phyloP scores from a whole-genome alignment of 768 basidiomycete species.

The Mycena kentingensis region DNA sequence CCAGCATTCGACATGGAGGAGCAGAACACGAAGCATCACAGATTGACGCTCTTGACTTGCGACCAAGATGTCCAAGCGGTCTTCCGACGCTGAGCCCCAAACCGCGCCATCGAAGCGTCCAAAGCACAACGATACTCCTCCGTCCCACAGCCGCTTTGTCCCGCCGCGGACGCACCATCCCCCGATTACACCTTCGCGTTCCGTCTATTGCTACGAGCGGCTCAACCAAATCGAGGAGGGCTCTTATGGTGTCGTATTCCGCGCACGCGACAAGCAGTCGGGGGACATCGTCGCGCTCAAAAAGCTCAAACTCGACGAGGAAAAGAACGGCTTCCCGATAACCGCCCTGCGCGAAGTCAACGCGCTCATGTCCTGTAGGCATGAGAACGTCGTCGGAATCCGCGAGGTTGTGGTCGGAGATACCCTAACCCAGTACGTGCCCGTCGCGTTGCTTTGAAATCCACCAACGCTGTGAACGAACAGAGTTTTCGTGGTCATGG shows the following conservation, averaged over 20 bases:
- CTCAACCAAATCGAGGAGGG: slow-evolving; percentile 99
- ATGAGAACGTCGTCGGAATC: slow-evolving; percentile 96
- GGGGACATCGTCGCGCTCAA: slow-evolving; percentile 97
- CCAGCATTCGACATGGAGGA: no score
- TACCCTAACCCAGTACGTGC: slow-evolving; percentile 95
- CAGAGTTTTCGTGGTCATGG: slow-evolving; percentile 99
- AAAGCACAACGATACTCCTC: slow-evolving; percentile 10
- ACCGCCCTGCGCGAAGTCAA: slow-evolving; percentile 94
- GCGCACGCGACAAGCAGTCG: slow-evolving; percentile 92
- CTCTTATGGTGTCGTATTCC: slow-evolving; percentile 94
- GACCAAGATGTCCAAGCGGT: slow-evolving; percentile 1
- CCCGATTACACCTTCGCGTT: slow-evolving; percentile 80
- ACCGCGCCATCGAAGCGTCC: background rate
- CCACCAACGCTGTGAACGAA: slow-evolving; percentile 17
- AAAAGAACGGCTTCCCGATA: slow-evolving; percentile 98
- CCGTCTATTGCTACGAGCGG: slow-evolving; percentile 91
- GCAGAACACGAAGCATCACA: no score
- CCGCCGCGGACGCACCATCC: slow-evolving; percentile 80
- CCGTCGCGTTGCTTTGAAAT: slow-evolving; percentile 28
- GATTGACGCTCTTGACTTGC: no score
- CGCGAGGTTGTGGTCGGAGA: slow-evolving; percentile 98
- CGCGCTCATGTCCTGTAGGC: slow-evolving; percentile 91
- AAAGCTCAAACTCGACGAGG: slow-evolving; percentile 97
- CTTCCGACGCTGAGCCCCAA: background rate
- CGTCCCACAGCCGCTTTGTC: slow-evolving; percentile 64